Evolutionary conservation across 202 grass and related monocot genomes (phyloP), one percentile per base, ranked within the genome.

Genomic region (Carex arenaria): DNA sequence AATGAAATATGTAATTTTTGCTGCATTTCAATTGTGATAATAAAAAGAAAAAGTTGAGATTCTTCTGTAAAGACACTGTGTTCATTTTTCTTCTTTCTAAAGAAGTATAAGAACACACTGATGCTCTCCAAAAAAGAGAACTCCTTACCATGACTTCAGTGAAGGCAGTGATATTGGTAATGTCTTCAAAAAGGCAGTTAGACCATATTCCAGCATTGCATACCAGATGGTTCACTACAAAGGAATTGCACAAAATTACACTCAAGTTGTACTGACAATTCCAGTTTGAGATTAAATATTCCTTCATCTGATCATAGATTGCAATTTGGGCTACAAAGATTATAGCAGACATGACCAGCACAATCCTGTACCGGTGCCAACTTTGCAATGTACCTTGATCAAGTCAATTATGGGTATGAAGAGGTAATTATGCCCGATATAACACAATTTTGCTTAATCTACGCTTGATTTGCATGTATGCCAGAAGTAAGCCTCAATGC

Each of bases 221-320:
- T 64, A 97, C 94, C 30, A 97, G 90, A 70, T 97, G 90, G 13
- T 97, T 91, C 88, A 94, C 94, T 97, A 89, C 80, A 75, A 82
- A 56, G 12, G 26, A 60, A 60, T 78, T 10, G 7, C 19, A 78
- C 15, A 38, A 78, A 38, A 59, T 78, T 38, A 60, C 31, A 74
- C 30, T 38, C 3, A 59, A 57, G 13, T 78, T 77, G 1, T 7
- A 78, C 19, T 7, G 11, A 54, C 72, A 57, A 55, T 23, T 52
- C 19, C 5, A 17, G 43, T n/a, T 31, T 64, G 14, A 85, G 20
- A 51, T 47, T 47, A 18, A 64, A 17, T 64, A 13, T 53, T 51
- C 28, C 38, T 42, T 28, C 36, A 72, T 83, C 20, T 9, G 4
- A 69, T 53, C 20, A 17, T 28, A 20, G 7, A 30, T 61, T n/a